Conservation (phyloP, 1,139 yeast species). For the Hanseniaspora sp. region DNA sequence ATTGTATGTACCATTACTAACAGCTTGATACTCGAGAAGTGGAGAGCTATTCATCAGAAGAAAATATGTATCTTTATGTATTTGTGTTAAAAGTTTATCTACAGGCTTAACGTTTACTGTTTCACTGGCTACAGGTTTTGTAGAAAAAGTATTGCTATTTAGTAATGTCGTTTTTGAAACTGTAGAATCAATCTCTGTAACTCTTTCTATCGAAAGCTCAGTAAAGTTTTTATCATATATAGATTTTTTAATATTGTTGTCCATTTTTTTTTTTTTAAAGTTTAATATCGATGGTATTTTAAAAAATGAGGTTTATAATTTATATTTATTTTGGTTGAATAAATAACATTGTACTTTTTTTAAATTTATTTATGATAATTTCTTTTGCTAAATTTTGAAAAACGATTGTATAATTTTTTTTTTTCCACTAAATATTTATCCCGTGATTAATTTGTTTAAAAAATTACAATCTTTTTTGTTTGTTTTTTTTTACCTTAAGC, state of each 20-base stretch:
- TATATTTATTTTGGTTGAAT: no score
- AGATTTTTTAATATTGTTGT: not conserved
- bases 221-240: constrained; percentile 13
- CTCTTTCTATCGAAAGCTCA: constrained; percentile 11
- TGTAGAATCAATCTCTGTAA: constrained; percentile 13
- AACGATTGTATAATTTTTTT: no score
- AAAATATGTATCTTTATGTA: constrained; percentile 65
- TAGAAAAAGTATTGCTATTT: not conserved
- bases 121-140: not conserved
- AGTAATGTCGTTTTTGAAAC: not conserved
- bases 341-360: no score
- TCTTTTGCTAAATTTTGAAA: not conserved
- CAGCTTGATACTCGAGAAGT: constrained; percentile 52
- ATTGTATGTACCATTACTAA: constrained; percentile 37
- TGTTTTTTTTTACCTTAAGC: no score
- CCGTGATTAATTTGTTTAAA: no score
- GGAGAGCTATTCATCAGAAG: constrained; percentile 61
- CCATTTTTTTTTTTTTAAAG: no score
- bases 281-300: no score
- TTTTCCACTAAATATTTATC: no score
- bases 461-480: no score
- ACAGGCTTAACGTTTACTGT: constrained; percentile 19
- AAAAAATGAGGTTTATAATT: no score
- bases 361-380: not conserved
- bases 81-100: constrained; percentile 32